Base-by-base conservation (phyloP, 1,284 basidiomycete genomes). In the Anthracocystis setariae region DNA sequence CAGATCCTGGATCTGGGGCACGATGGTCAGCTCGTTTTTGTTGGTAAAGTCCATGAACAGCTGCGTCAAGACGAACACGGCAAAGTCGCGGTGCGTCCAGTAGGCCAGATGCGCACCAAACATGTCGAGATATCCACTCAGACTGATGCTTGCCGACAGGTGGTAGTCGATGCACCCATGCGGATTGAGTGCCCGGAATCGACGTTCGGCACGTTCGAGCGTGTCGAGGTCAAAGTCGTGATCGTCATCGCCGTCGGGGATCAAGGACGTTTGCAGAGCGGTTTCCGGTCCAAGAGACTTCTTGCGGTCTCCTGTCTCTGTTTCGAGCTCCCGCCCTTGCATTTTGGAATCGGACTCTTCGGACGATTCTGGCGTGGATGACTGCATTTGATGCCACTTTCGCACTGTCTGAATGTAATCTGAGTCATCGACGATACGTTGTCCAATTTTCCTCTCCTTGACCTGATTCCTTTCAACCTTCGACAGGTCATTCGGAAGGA, bases 111-210 rank as follows among this genome's bases (percentile, higher is more conserved):
- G 79, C 0, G 74, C 69, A 20, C 68, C 71, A 17, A 81, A 56
- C 70, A 79, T 77, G 46, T 81, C 78, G 29, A 74, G 44, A 33
- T 76, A 74, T 23, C 66, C 64, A 47, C 70, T 74, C 7, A 74
- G 40, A 15, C 60, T 63, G 48, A 71, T 66, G 25, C 42, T 56
- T 7, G 53, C 63, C 17, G 62, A 72, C 5, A 69, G 46, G 10
- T 69, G 54, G 55, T 74, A 81, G 53, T 81, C 80, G 51, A 81
- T 73, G 46, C 77, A 76, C 2, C 80, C 80, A 44, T 81, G 73
- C 21, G 77, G 74, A 39, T 81, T 81, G 17, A 81, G 72, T 1
- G 80, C 80, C 5, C 61, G 62, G 70, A 81, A 82, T 2, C 77
- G 48, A 13, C 69, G 48, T 45, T 72, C 63, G 18, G 55, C 69